Base-by-base conservation (phyloP, 2,329 filamentous ascomycete species). In the Colletotrichum lupini region DNA sequence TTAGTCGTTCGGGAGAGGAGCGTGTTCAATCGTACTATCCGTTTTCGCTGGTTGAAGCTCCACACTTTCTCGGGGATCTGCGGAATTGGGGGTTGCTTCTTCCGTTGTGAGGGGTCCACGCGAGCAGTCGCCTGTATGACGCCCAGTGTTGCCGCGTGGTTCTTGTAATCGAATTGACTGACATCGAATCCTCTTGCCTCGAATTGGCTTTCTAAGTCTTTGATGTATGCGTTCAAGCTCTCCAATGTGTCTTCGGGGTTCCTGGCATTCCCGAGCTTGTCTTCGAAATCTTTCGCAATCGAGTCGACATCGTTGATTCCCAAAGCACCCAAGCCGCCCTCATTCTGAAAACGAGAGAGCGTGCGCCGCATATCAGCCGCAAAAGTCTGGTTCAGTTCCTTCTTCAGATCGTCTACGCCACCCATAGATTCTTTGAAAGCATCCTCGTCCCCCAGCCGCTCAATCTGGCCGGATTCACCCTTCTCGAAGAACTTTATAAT, bases 401-500 rank as follows among this genome's bases (percentile, higher is more conserved):
- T 67, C 55, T 81, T 77, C 52, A 76, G 64, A n/a, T 78, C 79
- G 24, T 77, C 77, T 26, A 78, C 76, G 3, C 79, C 77, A 73
- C 82, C 77, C 5, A 87, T 67, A 0, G 84, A 83, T 26, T 82
- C 78, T 42, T 77, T 80, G 70, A 87, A 87, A 8, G 82, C 83
- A n/a, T 84, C 79, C 60, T 84, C 79, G 70, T 81, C 76, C 11
- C 76, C 75, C 22, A 89, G 78, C 74, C 83, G 82, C 19, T 79
- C 82, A 14, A 86, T 76, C 8, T 77, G 76, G 35, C 83, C 84
- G 37, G 79, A 75, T 3, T 81, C 80, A 16, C 82, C 82, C 76
- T 89, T 84, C 67, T 90, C 86, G 73, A 87, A 90, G 76, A 83
- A 88, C 9, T 84, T 82, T 12, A 88, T 82, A 3, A 81, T 75